A percentile compares a stretch with the other conserved stretches of the same genome.
These are phyloP conservation scores for Phlebiopsis flavidoalba DNA, from an alignment of 768 basidiomycete genomes.

Conservation along the genomic window DNA sequence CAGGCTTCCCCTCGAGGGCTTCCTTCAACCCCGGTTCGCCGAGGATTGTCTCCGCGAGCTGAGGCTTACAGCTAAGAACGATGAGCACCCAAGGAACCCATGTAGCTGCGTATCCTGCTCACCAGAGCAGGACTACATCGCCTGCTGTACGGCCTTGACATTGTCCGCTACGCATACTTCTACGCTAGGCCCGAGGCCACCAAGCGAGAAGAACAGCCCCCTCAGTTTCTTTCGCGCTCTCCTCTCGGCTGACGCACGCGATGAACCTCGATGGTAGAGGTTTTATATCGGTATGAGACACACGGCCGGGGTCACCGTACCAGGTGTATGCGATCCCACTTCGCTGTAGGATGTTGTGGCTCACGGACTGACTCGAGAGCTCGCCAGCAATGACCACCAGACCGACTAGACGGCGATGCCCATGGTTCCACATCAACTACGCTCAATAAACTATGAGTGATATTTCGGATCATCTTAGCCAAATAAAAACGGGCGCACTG, in stretches of 20 bases:
- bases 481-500: conserved; percentile 27
- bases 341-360: conserved; percentile 27
- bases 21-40: conserved; percentile 70
- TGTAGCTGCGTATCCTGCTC: conserved; percentile 18
- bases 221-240: conserved; percentile 67
- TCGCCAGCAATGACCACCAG: conserved; percentile 88
- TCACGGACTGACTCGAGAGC: conserved; percentile 49
- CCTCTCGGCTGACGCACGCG: conserved; percentile 80
- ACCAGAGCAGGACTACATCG: conserved; percentile 91
- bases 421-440: conserved; percentile 99
- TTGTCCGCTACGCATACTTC: conserved; percentile 71
- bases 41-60: conserved; percentile 74
- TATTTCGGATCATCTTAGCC: conserved; percentile 12
- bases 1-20: conserved; percentile 81
- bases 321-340: conserved; percentile 72
- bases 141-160: conserved; percentile 58
- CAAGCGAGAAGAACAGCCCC: conserved; percentile 52
- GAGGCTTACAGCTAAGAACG: conserved; percentile 81
- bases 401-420: conserved; percentile 91
- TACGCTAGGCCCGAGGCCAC: conserved; percentile 58
- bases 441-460: conserved; percentile 12
- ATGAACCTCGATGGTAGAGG: conserved; percentile 74
- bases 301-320: conserved; percentile 65
- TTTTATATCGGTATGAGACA: conserved; percentile 51
- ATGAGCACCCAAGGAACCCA: background rate